phyloP scores from a whole-genome alignment of 2,329 filamentous ascomycete species.

The Penicillium sp. region DNA sequence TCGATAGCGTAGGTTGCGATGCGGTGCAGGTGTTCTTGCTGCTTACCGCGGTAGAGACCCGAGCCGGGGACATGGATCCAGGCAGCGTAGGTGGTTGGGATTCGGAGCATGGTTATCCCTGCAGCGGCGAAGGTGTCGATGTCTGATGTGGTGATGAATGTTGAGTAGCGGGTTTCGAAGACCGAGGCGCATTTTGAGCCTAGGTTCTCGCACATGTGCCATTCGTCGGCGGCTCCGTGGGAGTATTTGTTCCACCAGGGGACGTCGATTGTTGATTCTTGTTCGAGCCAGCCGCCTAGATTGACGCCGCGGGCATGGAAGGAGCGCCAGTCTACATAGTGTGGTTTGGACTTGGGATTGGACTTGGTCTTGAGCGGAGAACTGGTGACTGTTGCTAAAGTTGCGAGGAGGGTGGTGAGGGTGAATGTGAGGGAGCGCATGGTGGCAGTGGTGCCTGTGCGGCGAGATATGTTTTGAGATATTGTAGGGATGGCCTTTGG shows the following conservation, averaged over 20 bases:
- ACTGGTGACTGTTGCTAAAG: background rate
- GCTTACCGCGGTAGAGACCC: constrained; percentile 24
- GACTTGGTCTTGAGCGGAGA: background rate
- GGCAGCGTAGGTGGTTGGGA: constrained; percentile 20
- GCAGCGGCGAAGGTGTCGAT: constrained; percentile 16
- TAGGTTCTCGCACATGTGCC: constrained; percentile 19
- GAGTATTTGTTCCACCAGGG: constrained; percentile 21
- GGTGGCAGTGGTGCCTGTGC: background rate
- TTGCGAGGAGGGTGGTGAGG: background rate
- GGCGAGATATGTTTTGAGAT: too few relatives aligned
- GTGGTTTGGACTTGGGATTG: too few relatives aligned
- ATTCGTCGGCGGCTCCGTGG: constrained; percentile 24
- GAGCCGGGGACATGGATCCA: constrained; percentile 26
- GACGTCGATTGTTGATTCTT: constrained; percentile 27
- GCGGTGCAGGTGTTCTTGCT: constrained; percentile 16
- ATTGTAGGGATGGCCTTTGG: background rate
- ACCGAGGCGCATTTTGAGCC: constrained; percentile 7
- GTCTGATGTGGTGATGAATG: constrained; percentile 11
- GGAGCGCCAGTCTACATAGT: constrained; percentile 22
- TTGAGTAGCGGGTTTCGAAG: constrained; percentile 15
- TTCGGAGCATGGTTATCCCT: constrained; percentile 17
- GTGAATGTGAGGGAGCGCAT: background rate
- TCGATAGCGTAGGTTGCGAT: constrained; percentile 25
- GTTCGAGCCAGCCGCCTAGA: constrained; percentile 26
- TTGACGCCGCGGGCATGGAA: constrained; percentile 23